Evolutionary conservation across 805 yeast genomes (phyloP), one percentile per base, ranked within the genome.

Genomic region (Myxozyma udenii): DNA sequence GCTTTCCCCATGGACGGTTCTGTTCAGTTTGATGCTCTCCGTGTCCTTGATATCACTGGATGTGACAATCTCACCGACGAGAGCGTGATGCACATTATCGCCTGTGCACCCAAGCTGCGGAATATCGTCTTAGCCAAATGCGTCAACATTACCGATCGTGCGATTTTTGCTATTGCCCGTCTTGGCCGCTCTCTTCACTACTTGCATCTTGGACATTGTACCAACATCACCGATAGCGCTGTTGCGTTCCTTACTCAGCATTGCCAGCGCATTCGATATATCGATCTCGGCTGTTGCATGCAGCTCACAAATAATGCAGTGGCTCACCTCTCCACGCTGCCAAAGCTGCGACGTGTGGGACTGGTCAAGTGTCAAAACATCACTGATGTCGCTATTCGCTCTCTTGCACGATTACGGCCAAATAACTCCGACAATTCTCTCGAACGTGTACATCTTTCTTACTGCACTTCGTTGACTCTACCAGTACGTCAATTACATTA

Each of bases 121-220:
- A 89, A 89, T 62, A 87, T 93, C 30, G 90, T 87, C 14, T 73
- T 91, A 51, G 90, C 95, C 6, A 93, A 93, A 68, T 93, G 98
- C 73, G 74, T 82, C 64, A 82, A 83, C 63, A 80, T 91, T 25
- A 87, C 97, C 0, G 97, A 91, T 71, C 77, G 82, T 1, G 81
- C 95, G 2, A 71, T 91, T 38, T 74, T 81, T 46, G 80, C 87
- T 16, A 74, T 93, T 56, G 78, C 95, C 4, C 76, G 75, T 26
- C 74, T 93, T 52, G 95, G 91, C 3, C 79, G 85, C 63, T 83
- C 83, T 60, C 74, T 91, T 60, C 96, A 89, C 64, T 88, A 89
- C 62, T 77, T 93, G 45, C 98, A 93, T 71, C 76, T 91, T 55
- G 98, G 98, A 16, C 98, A 91, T 71, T 93, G 98, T 72, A 78